Evolutionary conservation across 495 filamentous ascomycete species (phyloP).

Genomic region (Podospora anserina): DNA sequence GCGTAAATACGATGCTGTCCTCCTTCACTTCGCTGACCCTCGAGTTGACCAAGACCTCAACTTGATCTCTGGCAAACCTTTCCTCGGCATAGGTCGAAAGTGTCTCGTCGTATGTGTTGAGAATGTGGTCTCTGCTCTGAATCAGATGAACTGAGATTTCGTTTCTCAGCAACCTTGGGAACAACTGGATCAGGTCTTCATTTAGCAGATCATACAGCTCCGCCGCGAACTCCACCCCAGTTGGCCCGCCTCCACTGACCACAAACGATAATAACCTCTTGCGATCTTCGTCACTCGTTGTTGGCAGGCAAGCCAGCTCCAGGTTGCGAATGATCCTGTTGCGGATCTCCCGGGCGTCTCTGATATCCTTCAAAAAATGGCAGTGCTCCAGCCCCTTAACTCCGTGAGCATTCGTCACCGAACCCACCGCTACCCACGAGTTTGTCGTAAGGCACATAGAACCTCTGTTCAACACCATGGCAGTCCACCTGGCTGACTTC

Average conservation of each 20-base stretch:
- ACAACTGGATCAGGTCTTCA: slow-evolving; percentile 80
- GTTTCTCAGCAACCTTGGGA: slow-evolving; percentile 86
- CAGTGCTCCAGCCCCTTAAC: slow-evolving; percentile 94
- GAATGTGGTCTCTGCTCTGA: slow-evolving; percentile 86
- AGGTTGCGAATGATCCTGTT: slow-evolving; percentile 90
- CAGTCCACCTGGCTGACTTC: slow-evolving; percentile 73
- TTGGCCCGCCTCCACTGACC: slow-evolving; percentile 90
- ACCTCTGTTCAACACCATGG: slow-evolving; percentile 66
- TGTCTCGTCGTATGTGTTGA: slow-evolving; percentile 98
- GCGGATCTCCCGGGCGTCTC: slow-evolving; percentile 83
- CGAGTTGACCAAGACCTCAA: slow-evolving; percentile 87
- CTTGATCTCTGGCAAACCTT: slow-evolving; percentile 83
- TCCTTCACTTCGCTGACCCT: slow-evolving; percentile 82
- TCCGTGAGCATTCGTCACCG: slow-evolving; percentile 89
- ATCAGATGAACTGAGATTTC: slow-evolving; percentile 98
- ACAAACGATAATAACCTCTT: slow-evolving; percentile 89
- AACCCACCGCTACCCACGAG: slow-evolving; percentile 91
- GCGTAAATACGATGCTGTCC: slow-evolving; percentile 83
- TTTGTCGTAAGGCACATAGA: slow-evolving; percentile 98
- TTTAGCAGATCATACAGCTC: slow-evolving; percentile 96
- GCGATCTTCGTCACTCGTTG: slow-evolving; percentile 85
- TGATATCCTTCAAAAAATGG: slow-evolving; percentile 89
- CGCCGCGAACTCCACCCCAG: slow-evolving; percentile 95
- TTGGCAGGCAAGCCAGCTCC: slow-evolving; percentile 89
- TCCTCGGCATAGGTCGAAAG: slow-evolving; percentile 89